Evolutionary conservation across 208 protist genomes (phyloP), one percentile per base, ranked within the genome.

Genomic region (Acanthamoeba lenticulata): DNA sequence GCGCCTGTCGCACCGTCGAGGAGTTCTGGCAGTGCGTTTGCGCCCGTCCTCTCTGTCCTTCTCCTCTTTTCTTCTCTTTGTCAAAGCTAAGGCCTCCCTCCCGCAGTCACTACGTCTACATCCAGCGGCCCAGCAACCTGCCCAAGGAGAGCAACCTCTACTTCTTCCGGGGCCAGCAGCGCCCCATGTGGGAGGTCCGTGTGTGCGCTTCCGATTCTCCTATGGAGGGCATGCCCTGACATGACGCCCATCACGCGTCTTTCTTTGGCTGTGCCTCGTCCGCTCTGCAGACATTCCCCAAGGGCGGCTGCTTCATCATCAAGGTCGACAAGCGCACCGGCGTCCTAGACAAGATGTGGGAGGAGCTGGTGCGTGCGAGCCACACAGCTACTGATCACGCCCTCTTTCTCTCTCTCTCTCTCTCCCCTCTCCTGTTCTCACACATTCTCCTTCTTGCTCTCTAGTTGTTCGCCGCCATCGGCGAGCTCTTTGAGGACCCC

Each of bases 401-500:
- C 29, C n/a, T n/a, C n/a, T n/a, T n/a, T n/a, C n/a, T n/a, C n/a
- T n/a, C n/a, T n/a, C n/a, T n/a, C n/a, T n/a, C n/a, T n/a, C n/a
- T n/a, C n/a, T n/a, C n/a, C n/a, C n/a, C n/a, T n/a, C n/a, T n/a
- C n/a, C n/a, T n/a, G n/a, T n/a, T n/a, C n/a, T n/a, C n/a, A n/a
- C n/a, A n/a, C n/a, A n/a, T n/a, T n/a, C n/a, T n/a, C n/a, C n/a
- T n/a, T n/a, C n/a, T n/a, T n/a, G n/a, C n/a, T n/a, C n/a, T n/a
- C n/a, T n/a, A 95, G 93, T 24, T 96, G 44, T 91, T 96, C 42
- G 95, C 94, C 21, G 21, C 65, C 27, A 77, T 96, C 36, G 95
- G 95, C 7, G 95, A 96, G 77, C 45, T 60, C 17, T 96, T 96
- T 94, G 95, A 92, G 62, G 95, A 96, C 4, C 95, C 95, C 17